Evolutionary conservation across 2,329 filamentous ascomycete species (phyloP).

Genomic region (Hysterium pulicare): DNA sequence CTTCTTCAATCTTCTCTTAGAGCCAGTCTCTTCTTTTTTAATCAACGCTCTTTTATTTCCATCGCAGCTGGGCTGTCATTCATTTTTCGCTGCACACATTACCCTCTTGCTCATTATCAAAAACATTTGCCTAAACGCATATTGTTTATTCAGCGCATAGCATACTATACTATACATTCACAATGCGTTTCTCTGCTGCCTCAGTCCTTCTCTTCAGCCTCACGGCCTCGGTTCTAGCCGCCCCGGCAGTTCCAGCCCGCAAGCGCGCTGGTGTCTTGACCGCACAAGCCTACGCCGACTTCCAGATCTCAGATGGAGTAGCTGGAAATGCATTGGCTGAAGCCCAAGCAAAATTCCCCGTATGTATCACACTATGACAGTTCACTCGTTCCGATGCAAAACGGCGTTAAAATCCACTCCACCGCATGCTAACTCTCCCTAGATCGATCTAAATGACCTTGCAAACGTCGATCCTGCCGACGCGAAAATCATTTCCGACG

Average conservation of each 20-base stretch:
- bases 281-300: conserved; percentile 33
- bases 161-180: not conserved
- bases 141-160: not conserved
- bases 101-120: not conserved
- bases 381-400: not conserved
- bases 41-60: not conserved
- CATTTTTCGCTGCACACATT: not conserved
- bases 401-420: not conserved
- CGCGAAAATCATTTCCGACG: conserved; percentile 50
- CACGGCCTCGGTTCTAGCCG: conserved; percentile 21
- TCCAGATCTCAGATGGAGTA: conserved; percentile 51
- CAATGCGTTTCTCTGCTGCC: conserved; percentile 28
- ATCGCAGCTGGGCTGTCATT: not conserved
- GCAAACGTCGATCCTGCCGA: conserved; percentile 48
- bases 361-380: conserved; percentile 22
- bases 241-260: conserved; percentile 13
- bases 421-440: no score
- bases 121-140: not conserved
- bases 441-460: conserved; percentile 47
- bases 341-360: conserved; percentile 54
- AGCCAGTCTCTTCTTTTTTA: not conserved
- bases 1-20: not conserved
- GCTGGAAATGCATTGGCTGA: conserved; percentile 54
- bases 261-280: conserved; percentile 16
- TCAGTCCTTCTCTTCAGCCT: conserved; percentile 22